Base-by-base conservation (phyloP, 2,329 filamentous ascomycete genomes). In the Scorias spongiosa region DNA sequence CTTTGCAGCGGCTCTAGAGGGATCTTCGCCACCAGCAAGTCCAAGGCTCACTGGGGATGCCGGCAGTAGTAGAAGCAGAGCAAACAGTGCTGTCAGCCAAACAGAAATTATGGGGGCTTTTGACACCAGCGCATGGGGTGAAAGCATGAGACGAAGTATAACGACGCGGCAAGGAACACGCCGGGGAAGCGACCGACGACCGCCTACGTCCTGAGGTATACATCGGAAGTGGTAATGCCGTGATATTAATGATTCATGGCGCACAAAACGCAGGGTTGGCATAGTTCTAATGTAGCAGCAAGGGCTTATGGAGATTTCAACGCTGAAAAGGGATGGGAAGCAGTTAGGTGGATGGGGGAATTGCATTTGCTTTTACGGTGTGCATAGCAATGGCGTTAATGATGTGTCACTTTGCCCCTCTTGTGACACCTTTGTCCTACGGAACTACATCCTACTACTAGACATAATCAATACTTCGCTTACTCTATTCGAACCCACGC, bases 81-180 rank as follows among this genome's bases (percentile, higher is more conserved):
- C 78, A 18, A 76, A 74, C 44, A 87, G 81, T 61, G 70, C 72
- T 5, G 80, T 88, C 45, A 85, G 78, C 56, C 79, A 81, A 41
- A 75, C 80, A 40, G 81, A 87, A 55, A 83, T 93, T 52, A 76
- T 88, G 61, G 79, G 87, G 52, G 83, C 91, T 58, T 72, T 96
- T 44, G 85, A 91, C 56, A 84, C 89, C 56, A 91, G 85, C 14
- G 81, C 84, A 12, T 96, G 89, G 89, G 84, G 89, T 42, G 85
- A 93, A 65, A 93, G 84, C 68, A 87, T 95, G 51, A 74, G 87
- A 50, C 75, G 86, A 49, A 93, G 86, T 65, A 12, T 12, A 5
- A 86, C 91, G 53, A 94, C 87, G 43, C 74, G 70, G 55, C 70
- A 70, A 54, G 68, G 75, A 41, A 34, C 43, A 49, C 61, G 66